phyloP scores from a whole-genome alignment of 345 rosid genomes.

The Excoecaria agallocha region DNA sequence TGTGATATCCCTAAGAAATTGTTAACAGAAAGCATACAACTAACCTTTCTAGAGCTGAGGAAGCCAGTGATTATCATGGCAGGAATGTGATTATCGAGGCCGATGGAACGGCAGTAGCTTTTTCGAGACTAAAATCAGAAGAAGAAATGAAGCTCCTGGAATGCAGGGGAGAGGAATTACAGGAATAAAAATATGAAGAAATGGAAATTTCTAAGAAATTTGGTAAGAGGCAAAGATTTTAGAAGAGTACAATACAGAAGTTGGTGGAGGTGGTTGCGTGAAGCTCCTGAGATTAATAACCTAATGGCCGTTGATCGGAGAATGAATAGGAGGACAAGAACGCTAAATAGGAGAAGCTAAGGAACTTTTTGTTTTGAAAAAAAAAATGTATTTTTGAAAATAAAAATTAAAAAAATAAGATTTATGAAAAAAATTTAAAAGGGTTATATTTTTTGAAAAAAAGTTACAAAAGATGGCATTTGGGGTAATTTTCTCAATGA shows the following conservation, averaged over 20 bases:
- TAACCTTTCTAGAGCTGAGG: conserved; percentile 71
- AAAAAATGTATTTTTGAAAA: no score
- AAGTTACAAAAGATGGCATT: no score
- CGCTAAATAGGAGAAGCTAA: no score
- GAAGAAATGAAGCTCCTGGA: conserved; percentile 27
- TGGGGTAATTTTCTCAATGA: no score
- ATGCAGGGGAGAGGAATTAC: not conserved
- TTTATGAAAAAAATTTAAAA: no score
- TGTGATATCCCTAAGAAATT: conserved; percentile 91
- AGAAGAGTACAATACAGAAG: conserved; percentile 17
- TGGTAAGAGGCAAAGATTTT: not conserved
- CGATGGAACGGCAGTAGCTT: conserved; percentile 14
- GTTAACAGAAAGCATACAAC: conserved; percentile 39
- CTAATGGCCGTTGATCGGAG: conserved; percentile 28
- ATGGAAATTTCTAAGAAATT: conserved; percentile 14
- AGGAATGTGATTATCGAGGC: conserved; percentile 46
- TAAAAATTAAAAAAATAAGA: no score
- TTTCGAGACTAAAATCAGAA: conserved; percentile 15
- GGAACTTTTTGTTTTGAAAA: no score
- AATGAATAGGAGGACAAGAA: no score
- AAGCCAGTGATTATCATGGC: conserved; percentile 76
- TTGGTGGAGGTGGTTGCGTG: conserved; percentile 13
- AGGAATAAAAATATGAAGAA: conserved; percentile 9
- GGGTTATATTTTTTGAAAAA: no score
- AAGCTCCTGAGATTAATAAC: conserved; percentile 26